Conservation (phyloP, 768 basidiomycete genomes). For the Asterophora lycoperdoides region DNA sequence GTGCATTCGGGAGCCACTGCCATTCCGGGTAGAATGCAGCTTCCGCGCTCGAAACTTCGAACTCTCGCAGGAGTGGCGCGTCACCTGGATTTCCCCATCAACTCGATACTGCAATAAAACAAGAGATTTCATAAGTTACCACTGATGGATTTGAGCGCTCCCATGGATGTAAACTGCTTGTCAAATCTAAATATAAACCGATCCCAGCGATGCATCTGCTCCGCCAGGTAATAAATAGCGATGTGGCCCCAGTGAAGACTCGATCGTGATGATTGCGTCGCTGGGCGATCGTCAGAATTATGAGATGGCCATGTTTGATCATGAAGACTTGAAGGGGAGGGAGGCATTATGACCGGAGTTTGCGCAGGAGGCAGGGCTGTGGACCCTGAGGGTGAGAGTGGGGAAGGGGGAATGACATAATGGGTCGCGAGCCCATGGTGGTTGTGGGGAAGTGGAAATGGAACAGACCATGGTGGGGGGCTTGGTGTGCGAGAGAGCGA, state of each 20-base stretch:
- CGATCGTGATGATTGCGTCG: constrained; percentile 32
- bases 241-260: constrained; percentile 79
- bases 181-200: constrained; percentile 79
- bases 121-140: constrained; percentile 38
- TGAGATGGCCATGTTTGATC: constrained; percentile 35
- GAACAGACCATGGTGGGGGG: constrained; percentile 30
- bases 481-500: constrained; percentile 28
- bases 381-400: constrained; percentile 19
- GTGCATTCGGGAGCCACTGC: constrained; percentile 67
- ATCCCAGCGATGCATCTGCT: constrained; percentile 81
- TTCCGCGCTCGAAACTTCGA: constrained; percentile 73
- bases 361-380: constrained; percentile 31
- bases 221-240: constrained; percentile 71
- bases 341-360: constrained; percentile 44
- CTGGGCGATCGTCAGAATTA: constrained; percentile 20
- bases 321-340: constrained; percentile 34
- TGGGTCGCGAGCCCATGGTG: constrained; percentile 23
- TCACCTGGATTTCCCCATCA: constrained; percentile 40
- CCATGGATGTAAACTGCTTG: constrained; percentile 69
- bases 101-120: background rate
- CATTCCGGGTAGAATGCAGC: constrained; percentile 60
- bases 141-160: constrained; percentile 66
- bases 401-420: constrained; percentile 35
- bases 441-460: constrained; percentile 26
- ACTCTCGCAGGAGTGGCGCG: constrained; percentile 70